Base-by-base conservation (phyloP, 148 eudicot species). In the Rhododendron ovatum region DNA sequence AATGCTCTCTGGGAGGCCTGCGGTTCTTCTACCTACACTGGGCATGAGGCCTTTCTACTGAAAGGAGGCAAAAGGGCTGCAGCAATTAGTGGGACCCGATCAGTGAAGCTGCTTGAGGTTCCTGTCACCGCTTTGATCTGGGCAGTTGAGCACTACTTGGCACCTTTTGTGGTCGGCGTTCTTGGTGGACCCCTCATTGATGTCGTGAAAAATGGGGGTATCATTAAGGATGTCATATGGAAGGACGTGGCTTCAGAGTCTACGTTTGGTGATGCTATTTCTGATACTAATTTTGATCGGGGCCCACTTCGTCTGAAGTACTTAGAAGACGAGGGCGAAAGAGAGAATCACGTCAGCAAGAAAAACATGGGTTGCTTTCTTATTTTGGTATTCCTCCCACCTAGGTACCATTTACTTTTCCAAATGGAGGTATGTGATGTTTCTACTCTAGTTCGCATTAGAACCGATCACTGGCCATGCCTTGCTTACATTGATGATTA, bases 381-480 rank as follows among this genome's bases (percentile, higher is more conserved):
- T 48, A 91, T 97, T 84, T 87, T 97, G 93, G 91, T 97, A 86
- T 97, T 97, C 87, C 93, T 97, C 69, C 99, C 99, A 41, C 99
- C 98, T 78, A 90, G 93, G 77, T 97, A 90, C 85, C 99, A 97
- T 93, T 95, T 97, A 47, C 98, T 97, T 84, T 91, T 97, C 51
- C 95, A 93, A 82, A 91, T 97, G 95, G 99, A 97, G 92, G 91
- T 97, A 1, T 90, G 91, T 26, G 95, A 92, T 88, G 81, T 87
- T 85, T 93, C 98, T 48, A 97, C 98, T 41, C 90, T 97, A 83
- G 95, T 92, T 84, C 93, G 98, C 76, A 93, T 97, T 53, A 90
- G 99, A 91, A 97, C 99, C 8, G 99, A 97, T 91, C 96, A 97
- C 88, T 97, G 99, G 99, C 99, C 99, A 10, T 95, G 98, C 89